Evolutionary conservation across 345 rosid species (phyloP).

Genomic region (Lumnitzera littorea): DNA sequence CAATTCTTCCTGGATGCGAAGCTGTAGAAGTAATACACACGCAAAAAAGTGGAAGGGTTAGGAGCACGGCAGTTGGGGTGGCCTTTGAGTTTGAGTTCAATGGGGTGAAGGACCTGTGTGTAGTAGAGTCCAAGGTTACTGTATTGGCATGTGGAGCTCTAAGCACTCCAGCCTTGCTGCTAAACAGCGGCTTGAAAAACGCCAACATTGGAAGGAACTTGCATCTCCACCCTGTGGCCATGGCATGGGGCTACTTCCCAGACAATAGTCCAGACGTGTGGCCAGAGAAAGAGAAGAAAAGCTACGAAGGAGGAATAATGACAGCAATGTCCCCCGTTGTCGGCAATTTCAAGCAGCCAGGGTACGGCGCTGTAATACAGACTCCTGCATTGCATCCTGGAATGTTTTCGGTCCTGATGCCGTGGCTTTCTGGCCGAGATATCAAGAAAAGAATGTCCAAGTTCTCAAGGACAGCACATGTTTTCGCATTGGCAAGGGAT

Average conservation of each 20-base stretch:
- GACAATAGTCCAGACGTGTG: slow-evolving; percentile 20
- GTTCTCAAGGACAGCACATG: slow-evolving; percentile 62
- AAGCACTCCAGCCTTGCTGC: slow-evolving; percentile 47
- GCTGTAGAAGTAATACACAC: slow-evolving; percentile 43
- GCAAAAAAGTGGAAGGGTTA: slow-evolving; percentile 12
- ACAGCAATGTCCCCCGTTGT: slow-evolving; percentile 64
- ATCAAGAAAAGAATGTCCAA: slow-evolving; percentile 53
- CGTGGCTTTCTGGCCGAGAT: slow-evolving; percentile 67
- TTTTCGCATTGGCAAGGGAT: slow-evolving; percentile 61
- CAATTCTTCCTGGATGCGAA: slow-evolving; percentile 61
- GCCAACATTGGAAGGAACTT: slow-evolving; percentile 57
- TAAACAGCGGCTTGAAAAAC: slow-evolving; percentile 56
- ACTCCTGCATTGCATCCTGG: slow-evolving; percentile 84
- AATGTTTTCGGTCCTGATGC: slow-evolving; percentile 61
- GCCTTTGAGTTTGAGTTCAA: slow-evolving; percentile 33
- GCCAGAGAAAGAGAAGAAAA: slow-evolving; percentile 42
- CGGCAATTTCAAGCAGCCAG: slow-evolving; percentile 24
- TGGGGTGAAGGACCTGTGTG: slow-evolving; percentile 35
- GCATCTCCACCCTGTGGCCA: slow-evolving; percentile 72
- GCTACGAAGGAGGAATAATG: slow-evolving; percentile 84
- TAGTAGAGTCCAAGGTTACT: slow-evolving; percentile 50
- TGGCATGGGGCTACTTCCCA: slow-evolving; percentile 88
- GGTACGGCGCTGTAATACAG: slow-evolving; percentile 62
- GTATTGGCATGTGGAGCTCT: slow-evolving; percentile 78
- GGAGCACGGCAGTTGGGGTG: slow-evolving; percentile 44